Evolutionary conservation across 441 rosid species (phyloP), one percentile per base, ranked within the genome.

Genomic region (Gossypium trilobum): DNA sequence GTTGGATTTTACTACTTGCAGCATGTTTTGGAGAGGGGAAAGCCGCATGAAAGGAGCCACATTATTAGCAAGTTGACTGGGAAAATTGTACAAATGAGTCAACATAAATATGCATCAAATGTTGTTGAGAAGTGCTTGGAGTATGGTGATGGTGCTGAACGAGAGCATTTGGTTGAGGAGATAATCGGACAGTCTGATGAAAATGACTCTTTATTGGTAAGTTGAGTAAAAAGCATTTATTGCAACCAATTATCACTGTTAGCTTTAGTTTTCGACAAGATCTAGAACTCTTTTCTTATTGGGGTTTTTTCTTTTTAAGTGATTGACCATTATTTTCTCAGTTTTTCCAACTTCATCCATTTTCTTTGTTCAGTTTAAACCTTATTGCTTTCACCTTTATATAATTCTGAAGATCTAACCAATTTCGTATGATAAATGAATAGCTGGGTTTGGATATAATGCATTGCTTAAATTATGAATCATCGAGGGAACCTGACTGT

Each of bases 71-170:
- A 84, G 78, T 73, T 86, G 76, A 70, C 77, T 11, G 87, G 89
- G 66, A 86, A 82, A 70, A 79, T 86, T 75, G 86, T 86, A 56
- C 85, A 81, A 61, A 78, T 86, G 87, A 82, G 87, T 75, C 89
- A 86, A 80, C 85, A 86, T 84, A 86, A 86, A 72, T 86, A 84
- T 22, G 87, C 89, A 0, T 86, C 89, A n/a, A 86, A 86, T 57
- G 89, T 84, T 75, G 79, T 84, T 60, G 89, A 86, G 78, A 86
- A 86, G 77, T 86, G 87, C 81, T 78, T 86, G 78, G 86, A 80
- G 78, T 62, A 84, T 14, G 86, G 86, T 13, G 83, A 81, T 81
- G 64, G 71, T 75, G 59, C 76, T 1, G 89, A 86, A 78, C 81
- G 80, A 65, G 87, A 86, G 73, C 73, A 74, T 27, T 75, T 86